phyloP scores from a whole-genome alignment of 129 eudicot species.

The Saussurea involucrata region DNA sequence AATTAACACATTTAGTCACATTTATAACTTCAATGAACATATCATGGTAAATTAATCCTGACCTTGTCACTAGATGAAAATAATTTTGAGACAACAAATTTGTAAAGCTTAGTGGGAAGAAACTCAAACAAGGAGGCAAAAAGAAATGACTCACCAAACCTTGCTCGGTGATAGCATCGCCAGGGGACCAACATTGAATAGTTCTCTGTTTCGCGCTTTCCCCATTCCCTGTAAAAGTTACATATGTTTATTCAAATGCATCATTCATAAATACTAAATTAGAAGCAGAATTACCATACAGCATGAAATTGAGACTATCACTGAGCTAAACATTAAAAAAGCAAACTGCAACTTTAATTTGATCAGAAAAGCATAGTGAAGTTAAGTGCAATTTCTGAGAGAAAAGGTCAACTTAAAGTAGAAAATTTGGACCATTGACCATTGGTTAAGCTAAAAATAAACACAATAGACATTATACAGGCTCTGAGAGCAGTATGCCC shows the following conservation, averaged over 20 bases:
- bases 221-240: slow-evolving; percentile 37
- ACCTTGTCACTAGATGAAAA: not conserved
- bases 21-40: not conserved
- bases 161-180: slow-evolving; percentile 24
- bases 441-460: not conserved
- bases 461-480: not conserved
- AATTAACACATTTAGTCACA: slow-evolving; percentile 10
- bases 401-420: not conserved
- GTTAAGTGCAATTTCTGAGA: not conserved
- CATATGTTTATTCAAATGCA: slow-evolving; percentile 2
- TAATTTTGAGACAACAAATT: not conserved
- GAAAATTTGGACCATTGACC: not conserved
- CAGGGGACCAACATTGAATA: slow-evolving; percentile 27
- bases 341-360: not conserved
- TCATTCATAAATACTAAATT: slow-evolving; percentile 2
- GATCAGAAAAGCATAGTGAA: not conserved
- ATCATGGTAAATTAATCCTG: not conserved
- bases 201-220: slow-evolving; percentile 29
- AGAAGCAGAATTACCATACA: slow-evolving; percentile 5
- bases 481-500: slow-evolving; percentile 15
- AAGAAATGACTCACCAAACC: slow-evolving; percentile 35
- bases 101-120: not conserved
- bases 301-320: not conserved
- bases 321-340: not conserved
- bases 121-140: not conserved